phyloP scores from a whole-genome alignment of 805 yeast genomes.

The Wilhelminamyces savonicus region DNA sequence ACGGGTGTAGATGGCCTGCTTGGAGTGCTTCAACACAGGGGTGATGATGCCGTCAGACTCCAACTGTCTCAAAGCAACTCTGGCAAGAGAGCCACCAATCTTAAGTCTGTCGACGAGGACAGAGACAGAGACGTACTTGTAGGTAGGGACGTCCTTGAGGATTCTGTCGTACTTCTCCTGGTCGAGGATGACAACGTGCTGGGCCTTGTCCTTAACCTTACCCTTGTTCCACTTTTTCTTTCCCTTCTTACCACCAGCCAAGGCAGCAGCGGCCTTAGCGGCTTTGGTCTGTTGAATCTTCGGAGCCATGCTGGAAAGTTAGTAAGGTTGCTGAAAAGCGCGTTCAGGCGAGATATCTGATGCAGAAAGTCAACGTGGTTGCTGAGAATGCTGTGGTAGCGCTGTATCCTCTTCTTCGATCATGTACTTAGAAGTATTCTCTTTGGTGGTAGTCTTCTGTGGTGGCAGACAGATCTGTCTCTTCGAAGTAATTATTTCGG shows the following conservation, averaged over 20 bases:
- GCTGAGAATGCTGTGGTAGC: not conserved
- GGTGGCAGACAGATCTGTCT: no score
- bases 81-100: conserved; percentile 98
- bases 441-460: no score
- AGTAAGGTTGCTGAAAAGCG: no score
- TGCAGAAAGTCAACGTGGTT: not conserved
- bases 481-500: no score
- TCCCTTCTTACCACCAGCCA: conserved; percentile 99
- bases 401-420: no score
- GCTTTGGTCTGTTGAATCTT: conserved; percentile 98
- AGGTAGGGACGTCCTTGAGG: conserved; percentile 98
- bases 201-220: conserved; percentile 99
- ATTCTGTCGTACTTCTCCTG: conserved; percentile 99
- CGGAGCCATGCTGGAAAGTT: conserved; percentile 98
- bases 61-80: conserved; percentile 94
- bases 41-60: conserved; percentile 92
- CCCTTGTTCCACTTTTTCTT: conserved; percentile 99
- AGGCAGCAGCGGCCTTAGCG: conserved; percentile 99
- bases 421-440: no score
- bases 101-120: conserved; percentile 98
- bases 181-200: conserved; percentile 94
- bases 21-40: conserved; percentile 91
- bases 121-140: conserved; percentile 96
- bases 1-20: conserved; percentile 92
- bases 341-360: no score